phyloP scores from a whole-genome alignment of 768 basidiomycete genomes.

The Russula ochroleuca region DNA sequence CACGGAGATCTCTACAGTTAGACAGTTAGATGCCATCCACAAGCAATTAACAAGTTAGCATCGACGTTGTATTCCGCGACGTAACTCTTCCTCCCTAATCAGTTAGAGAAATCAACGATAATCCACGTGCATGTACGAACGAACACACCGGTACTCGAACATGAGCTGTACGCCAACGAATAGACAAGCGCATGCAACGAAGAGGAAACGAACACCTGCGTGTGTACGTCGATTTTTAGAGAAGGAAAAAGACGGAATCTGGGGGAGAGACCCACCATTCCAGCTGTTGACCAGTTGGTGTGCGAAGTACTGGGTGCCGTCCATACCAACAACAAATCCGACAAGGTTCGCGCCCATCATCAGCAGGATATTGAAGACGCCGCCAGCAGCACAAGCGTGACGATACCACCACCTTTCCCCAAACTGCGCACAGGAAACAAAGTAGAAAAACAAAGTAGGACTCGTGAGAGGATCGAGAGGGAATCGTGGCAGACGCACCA shows the following conservation, averaged over 20 bases:
- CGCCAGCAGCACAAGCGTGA: slow-evolving; percentile 78
- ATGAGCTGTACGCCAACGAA: slow-evolving; percentile 87
- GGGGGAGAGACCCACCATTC: slow-evolving; percentile 45
- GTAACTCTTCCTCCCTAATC: slow-evolving; percentile 35
- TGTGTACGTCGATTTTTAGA: not conserved
- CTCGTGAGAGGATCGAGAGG: not conserved
- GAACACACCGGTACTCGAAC: slow-evolving; percentile 90
- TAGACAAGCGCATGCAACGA: slow-evolving; percentile 54
- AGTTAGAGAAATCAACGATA: not conserved
- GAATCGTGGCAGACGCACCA: slow-evolving; percentile 44
- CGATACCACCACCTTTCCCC: slow-evolving; percentile 73
- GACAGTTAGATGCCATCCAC: not conserved
- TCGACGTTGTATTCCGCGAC: slow-evolving; percentile 26
- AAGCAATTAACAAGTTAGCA: slow-evolving; percentile 10
- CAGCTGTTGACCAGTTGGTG: slow-evolving; percentile 57
- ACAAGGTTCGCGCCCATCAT: slow-evolving; percentile 94
- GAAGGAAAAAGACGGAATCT: too few species aligned
- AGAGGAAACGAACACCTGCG: slow-evolving; percentile 63
- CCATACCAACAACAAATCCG: slow-evolving; percentile 88
- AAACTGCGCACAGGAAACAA: slow-evolving; percentile 46
- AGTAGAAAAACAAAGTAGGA: not conserved
- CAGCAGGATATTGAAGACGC: slow-evolving; percentile 75
- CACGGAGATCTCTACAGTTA: not conserved
- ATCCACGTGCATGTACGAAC: not conserved
- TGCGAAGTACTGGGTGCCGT: slow-evolving; percentile 69